phyloP scores from a whole-genome alignment of 768 basidiomycete species.

The Gymnopilus junonius region DNA sequence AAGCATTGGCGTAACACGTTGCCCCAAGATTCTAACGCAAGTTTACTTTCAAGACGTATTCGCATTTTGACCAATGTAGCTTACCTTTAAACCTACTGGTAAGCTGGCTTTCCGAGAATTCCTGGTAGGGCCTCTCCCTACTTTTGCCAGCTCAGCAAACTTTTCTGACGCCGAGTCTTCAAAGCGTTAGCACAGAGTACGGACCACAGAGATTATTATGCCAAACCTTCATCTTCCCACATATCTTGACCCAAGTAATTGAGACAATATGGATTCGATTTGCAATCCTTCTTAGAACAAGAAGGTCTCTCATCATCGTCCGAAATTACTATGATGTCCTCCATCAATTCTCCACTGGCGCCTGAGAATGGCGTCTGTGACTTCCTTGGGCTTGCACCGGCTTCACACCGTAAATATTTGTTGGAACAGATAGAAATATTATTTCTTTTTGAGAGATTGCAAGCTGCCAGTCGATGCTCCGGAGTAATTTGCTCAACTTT shows the following conservation, averaged over 20 bases:
- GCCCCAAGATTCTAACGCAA: conserved; percentile 84
- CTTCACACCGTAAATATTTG: conserved; percentile 41
- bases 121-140: conserved; percentile 60
- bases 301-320: conserved; percentile 65
- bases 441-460: conserved; percentile 63
- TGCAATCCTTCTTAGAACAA: conserved; percentile 71
- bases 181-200: neutral
- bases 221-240: conserved; percentile 75
- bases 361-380: conserved; percentile 9
- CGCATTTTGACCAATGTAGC: neutral
- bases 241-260: conserved; percentile 85
- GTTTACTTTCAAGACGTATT: neutral
- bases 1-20: conserved; percentile 97
- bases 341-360: conserved; percentile 50
- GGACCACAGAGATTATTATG: conserved; percentile 7
- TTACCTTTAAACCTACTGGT: conserved; percentile 82
- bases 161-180: conserved; percentile 53
- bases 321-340: conserved; percentile 71
- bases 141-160: conserved; percentile 54
- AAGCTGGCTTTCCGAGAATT: conserved; percentile 52
- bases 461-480: conserved; percentile 69
- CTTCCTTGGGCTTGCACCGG: neutral
- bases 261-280: conserved; percentile 80
- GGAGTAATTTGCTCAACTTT: conserved; percentile 61
- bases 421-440: conserved; percentile 59